phyloP scores from a whole-genome alignment of 257 asterid species.

The Rehmannia glutinosa region DNA sequence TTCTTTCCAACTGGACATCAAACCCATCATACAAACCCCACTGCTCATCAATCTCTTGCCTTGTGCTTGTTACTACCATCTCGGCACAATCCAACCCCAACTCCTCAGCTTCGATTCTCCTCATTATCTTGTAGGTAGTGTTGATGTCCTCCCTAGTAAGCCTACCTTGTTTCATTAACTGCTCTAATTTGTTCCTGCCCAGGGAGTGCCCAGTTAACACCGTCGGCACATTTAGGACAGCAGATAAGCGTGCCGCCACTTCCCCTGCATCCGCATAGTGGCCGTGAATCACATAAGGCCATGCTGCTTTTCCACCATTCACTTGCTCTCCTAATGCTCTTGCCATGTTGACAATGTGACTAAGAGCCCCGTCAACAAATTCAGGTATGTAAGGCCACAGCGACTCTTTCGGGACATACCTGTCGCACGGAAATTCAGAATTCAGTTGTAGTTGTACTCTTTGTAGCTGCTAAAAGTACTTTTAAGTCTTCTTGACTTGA shows the following conservation, averaged over 20 bases:
- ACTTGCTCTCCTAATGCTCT: constrained; percentile 54
- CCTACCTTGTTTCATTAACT: constrained; percentile 60
- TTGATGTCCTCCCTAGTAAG: constrained; percentile 58
- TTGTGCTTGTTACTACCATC: constrained; percentile 65
- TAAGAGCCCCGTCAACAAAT: constrained; percentile 56
- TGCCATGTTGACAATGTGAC: constrained; percentile 55
- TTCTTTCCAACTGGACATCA: constrained; percentile 59
- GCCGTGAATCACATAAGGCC: constrained; percentile 72
- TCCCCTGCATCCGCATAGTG: constrained; percentile 74
- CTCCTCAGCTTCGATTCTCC: constrained; percentile 70
- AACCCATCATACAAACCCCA: constrained; percentile 74
- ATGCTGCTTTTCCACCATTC: constrained; percentile 42
- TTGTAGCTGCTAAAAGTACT: neutral
- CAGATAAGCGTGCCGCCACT: constrained; percentile 53
- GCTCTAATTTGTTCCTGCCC: constrained; percentile 67
- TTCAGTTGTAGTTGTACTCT: neutral
- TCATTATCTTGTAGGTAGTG: constrained; percentile 49
- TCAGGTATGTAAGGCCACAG: constrained; percentile 64
- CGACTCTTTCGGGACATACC: constrained; percentile 51
- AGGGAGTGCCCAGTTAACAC: constrained; percentile 64
- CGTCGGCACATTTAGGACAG: constrained; percentile 58
- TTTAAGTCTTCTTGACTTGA: neutral
- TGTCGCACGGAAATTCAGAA: constrained; percentile 13
- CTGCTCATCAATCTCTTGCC: constrained; percentile 71
- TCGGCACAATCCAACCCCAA: constrained; percentile 56